phyloP scores from a whole-genome alignment of 2,329 filamentous ascomycete genomes.

The Diaporthe ampelina region DNA sequence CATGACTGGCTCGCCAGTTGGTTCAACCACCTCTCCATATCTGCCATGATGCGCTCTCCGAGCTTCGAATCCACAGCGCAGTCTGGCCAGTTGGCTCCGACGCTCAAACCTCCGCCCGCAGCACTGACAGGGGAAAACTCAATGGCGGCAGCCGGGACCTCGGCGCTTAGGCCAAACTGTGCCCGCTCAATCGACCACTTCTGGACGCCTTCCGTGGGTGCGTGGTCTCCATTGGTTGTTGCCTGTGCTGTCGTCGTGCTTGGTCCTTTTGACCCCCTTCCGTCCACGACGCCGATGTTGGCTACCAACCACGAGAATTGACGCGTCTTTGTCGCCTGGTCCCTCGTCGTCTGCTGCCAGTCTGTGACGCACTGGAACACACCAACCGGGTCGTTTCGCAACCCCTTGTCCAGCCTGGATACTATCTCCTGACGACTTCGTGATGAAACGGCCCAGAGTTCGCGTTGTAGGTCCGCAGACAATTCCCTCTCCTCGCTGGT shows the following conservation, averaged over 20 bases:
- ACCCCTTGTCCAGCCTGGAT: slow-evolving; percentile 45
- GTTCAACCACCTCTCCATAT: slow-evolving; percentile 37
- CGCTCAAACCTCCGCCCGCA: slow-evolving; percentile 41
- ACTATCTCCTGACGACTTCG: slow-evolving; percentile 48
- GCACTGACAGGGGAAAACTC: slow-evolving; percentile 48
- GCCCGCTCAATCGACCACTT: slow-evolving; percentile 48
- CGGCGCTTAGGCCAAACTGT: slow-evolving; percentile 49
- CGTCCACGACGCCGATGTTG: slow-evolving; percentile 53
- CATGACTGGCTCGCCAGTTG: slow-evolving; percentile 32
- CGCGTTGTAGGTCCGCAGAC: slow-evolving; percentile 49
- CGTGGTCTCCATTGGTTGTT: background rate
- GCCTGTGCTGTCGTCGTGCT: background rate
- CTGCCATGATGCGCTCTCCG: slow-evolving; percentile 36
- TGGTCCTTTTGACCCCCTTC: slow-evolving; percentile 18
- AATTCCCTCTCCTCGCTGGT: slow-evolving; percentile 38
- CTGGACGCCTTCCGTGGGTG: slow-evolving; percentile 24
- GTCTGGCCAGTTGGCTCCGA: slow-evolving; percentile 38
- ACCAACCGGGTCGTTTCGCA: slow-evolving; percentile 51
- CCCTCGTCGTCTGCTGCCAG: slow-evolving; percentile 50
- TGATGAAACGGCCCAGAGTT: slow-evolving; percentile 50
- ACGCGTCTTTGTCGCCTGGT: slow-evolving; percentile 48
- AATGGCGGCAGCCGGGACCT: slow-evolving; percentile 49
- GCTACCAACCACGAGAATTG: slow-evolving; percentile 52
- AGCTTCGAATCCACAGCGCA: slow-evolving; percentile 35
- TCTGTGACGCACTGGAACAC: slow-evolving; percentile 52